phyloP scores from a whole-genome alignment of 108 stramenopile genomes.

The Phaeodactylum tricornutum region DNA sequence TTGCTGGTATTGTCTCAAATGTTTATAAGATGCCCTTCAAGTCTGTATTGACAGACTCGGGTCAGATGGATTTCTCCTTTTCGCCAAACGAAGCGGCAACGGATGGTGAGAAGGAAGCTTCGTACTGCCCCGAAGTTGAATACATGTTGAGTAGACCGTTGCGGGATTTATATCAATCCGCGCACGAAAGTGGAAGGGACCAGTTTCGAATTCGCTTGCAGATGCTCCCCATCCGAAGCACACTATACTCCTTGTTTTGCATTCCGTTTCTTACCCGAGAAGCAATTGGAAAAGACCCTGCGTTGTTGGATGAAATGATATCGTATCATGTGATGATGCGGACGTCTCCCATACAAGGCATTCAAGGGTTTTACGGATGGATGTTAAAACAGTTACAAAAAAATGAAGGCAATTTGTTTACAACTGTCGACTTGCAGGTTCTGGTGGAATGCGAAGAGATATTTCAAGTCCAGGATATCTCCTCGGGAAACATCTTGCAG shows the following conservation, averaged over 20 bases:
- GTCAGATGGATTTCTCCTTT: neutral
- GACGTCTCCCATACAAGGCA: neutral
- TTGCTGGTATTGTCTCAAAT: slow-evolving; percentile 15
- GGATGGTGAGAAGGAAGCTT: neutral
- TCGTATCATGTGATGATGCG: neutral
- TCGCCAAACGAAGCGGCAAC: neutral
- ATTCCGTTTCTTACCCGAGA: slow-evolving; percentile 9
- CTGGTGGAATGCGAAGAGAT: slow-evolving; percentile 43
- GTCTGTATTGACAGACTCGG: neutral
- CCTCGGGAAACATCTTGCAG: slow-evolving; percentile 35
- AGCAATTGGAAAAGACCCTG: slow-evolving; percentile 3
- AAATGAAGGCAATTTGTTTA: slow-evolving; percentile 1
- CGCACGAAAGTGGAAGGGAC: slow-evolving; percentile 10
- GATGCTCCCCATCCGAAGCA: neutral
- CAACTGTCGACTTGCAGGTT: slow-evolving; percentile 39
- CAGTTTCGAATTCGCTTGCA: slow-evolving; percentile 11
- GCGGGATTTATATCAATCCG: slow-evolving; percentile 8
- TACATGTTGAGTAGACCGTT: slow-evolving; percentile 7
- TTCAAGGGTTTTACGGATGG: neutral
- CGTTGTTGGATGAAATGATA: neutral
- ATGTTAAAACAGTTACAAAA: neutral
- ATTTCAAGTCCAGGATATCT: slow-evolving; percentile 39
- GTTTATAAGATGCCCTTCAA: slow-evolving; percentile 4
- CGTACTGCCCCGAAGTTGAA: neutral
- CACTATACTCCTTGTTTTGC: slow-evolving; percentile 6